Percentiles rank a stretch among this genome's conserved stretches.
Evolutionary conservation across 371 early-diverging fungal species (phyloP).

Genomic region (Mortierella sp.): DNA sequence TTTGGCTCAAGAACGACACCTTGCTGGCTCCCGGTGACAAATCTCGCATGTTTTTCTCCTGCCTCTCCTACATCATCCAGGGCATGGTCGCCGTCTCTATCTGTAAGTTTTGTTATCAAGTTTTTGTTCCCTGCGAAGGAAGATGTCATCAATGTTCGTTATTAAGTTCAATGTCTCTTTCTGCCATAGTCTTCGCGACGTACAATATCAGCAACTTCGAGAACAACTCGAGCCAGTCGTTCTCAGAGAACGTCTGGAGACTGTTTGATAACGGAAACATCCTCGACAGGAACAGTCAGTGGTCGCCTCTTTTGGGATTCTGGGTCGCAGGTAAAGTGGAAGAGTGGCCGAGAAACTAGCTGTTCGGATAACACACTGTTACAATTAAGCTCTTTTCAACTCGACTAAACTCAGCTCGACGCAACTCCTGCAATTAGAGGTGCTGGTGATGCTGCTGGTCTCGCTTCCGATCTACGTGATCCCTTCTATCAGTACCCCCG

Average conservation of each 20-base stretch:
- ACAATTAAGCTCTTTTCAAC: too few relatives aligned
- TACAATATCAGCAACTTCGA: conserved; percentile 3
- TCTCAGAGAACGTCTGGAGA: conserved; percentile 21
- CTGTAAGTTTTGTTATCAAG: background rate
- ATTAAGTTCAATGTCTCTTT: too few relatives aligned
- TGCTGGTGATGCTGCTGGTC: conserved; percentile 47
- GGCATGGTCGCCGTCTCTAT: conserved; percentile 15
- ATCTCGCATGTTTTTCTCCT: conserved; percentile 26
- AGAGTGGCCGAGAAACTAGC: background rate
- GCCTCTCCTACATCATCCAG: conserved; percentile 29
- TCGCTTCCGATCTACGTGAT: conserved; percentile 39
- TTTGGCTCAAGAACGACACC: conserved; percentile 46
- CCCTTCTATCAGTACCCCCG: conserved; percentile 25
- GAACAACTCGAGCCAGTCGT: background rate
- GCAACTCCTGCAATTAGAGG: conserved; percentile 21
- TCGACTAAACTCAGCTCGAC: background rate
- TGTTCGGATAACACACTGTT: background rate
- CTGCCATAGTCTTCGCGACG: background rate
- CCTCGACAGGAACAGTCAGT: conserved; percentile 36
- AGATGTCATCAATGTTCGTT: conserved; percentile 18
- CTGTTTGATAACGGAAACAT: conserved; percentile 42
- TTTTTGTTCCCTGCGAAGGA: conserved; percentile 18
- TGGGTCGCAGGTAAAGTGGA: conserved; percentile 45
- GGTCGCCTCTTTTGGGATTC: conserved; percentile 54
- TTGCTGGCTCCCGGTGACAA: conserved; percentile 33